A percentile compares a stretch with the other conserved stretches of the same genome.
These are phyloP conservation scores for Lasiodiplodia theobromae DNA, from an alignment of 2,329 filamentous ascomycete genomes.

Conservation along the genomic window DNA sequence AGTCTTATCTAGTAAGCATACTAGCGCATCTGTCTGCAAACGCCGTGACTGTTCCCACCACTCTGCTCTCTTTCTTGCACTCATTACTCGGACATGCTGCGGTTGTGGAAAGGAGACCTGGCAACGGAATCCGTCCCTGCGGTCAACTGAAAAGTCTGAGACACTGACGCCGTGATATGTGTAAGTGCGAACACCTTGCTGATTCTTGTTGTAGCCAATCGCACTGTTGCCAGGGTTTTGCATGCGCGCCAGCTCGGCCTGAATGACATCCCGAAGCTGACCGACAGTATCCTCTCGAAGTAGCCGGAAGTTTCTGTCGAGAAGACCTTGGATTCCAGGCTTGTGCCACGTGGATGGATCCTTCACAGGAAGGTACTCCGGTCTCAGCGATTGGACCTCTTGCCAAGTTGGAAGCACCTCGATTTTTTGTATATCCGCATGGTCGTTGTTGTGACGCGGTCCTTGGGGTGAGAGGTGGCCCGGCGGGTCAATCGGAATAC, in stretches of 20 bases:
- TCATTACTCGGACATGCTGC: constrained; percentile 31
- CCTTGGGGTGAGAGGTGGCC: constrained; percentile 35
- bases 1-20: constrained; percentile 38
- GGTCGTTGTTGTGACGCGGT: constrained; percentile 43
- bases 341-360: constrained; percentile 4
- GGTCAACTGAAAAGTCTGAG: constrained; percentile 34
- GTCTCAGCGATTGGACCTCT: constrained; percentile 47
- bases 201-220: constrained; percentile 30
- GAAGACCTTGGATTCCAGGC: constrained; percentile 45
- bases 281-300: constrained; percentile 63
- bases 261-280: constrained; percentile 55
- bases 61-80: constrained; percentile 29
- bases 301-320: constrained; percentile 64
- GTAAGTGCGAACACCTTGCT: constrained; percentile 35
- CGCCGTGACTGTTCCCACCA: constrained; percentile 43
- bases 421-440: constrained; percentile 41
- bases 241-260: constrained; percentile 4
- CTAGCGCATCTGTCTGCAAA: constrained; percentile 37
- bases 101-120: constrained; percentile 39
- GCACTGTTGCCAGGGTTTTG: constrained; percentile 26
- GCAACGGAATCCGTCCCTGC: constrained; percentile 35
- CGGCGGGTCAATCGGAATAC: constrained; percentile 32
- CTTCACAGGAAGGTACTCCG: constrained; percentile 45
- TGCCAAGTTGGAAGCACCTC: constrained; percentile 41
- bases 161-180: constrained; percentile 36